phyloP scores from a whole-genome alignment of 2,329 filamentous ascomycete species.

The Alternaria brassicae region DNA sequence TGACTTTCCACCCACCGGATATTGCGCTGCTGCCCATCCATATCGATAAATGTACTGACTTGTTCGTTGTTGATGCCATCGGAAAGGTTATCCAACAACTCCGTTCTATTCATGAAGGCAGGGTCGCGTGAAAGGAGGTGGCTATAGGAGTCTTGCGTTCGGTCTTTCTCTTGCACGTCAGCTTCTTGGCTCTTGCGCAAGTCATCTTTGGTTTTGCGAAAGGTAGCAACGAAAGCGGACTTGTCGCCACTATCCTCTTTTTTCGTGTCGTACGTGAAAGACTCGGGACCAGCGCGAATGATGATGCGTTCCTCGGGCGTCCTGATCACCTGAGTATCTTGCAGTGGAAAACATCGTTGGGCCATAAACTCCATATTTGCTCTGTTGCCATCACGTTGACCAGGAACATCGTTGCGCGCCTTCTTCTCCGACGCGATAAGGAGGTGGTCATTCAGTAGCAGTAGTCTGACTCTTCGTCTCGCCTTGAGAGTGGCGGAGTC shows the following conservation, averaged over 20 bases:
- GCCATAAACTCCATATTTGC: constrained; percentile 76
- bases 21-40: constrained; percentile 95
- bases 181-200: constrained; percentile 83
- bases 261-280: constrained; percentile 92
- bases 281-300: constrained; percentile 86
- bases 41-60: constrained; percentile 81
- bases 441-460: constrained; percentile 92
- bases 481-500: constrained; percentile 98
- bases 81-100: constrained; percentile 78
- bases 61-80: constrained; percentile 72
- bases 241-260: constrained; percentile 82
- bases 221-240: constrained; percentile 80
- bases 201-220: constrained; percentile 91
- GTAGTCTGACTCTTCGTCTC: constrained; percentile 84
- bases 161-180: constrained; percentile 86
- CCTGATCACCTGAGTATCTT: constrained; percentile 94
- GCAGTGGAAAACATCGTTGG: constrained; percentile 90
- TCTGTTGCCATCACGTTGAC: constrained; percentile 52
- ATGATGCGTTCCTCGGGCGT: constrained; percentile 72
- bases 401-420: constrained; percentile 74
- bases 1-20: constrained; percentile 94
- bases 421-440: constrained; percentile 94
- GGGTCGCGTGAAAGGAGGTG: constrained; percentile 83
- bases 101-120: constrained; percentile 77
- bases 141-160: constrained; percentile 82